Evolutionary conservation across 2,329 filamentous ascomycete species (phyloP).

Genomic region (Sporothrix globosa): DNA sequence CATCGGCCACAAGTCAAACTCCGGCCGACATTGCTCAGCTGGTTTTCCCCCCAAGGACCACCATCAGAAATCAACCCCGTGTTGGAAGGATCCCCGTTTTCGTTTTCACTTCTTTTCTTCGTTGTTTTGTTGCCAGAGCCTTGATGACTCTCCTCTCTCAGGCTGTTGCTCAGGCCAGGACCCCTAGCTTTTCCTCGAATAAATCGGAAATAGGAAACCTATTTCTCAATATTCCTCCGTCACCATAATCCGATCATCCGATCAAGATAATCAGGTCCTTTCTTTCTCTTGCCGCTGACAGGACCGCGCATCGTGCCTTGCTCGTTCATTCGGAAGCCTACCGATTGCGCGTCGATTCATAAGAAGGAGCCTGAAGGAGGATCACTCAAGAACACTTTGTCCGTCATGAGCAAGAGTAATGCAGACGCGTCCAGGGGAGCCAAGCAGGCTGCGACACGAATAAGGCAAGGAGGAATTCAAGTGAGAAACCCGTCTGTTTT

Average conservation of each 20-base stretch:
- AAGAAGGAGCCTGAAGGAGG: background rate
- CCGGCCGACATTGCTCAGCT: background rate
- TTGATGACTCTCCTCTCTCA: background rate
- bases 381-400: background rate
- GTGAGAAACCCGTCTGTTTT: background rate
- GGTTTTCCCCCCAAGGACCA: background rate
- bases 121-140: background rate
- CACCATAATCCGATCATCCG: background rate
- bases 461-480: background rate
- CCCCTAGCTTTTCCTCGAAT: background rate
- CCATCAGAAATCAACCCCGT: background rate
- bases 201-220: background rate
- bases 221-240: background rate
- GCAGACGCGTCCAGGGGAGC: background rate
- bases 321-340: background rate
- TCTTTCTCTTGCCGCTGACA: background rate
- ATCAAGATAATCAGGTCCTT: background rate
- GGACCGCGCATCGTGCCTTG: background rate
- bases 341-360: background rate
- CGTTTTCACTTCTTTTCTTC: background rate
- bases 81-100: too few species aligned
- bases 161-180: background rate
- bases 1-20: background rate
- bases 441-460: background rate
- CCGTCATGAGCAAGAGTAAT: background rate